Base-by-base conservation (phyloP, 2,329 filamentous ascomycete genomes). In the Triangularia verruculosa region DNA sequence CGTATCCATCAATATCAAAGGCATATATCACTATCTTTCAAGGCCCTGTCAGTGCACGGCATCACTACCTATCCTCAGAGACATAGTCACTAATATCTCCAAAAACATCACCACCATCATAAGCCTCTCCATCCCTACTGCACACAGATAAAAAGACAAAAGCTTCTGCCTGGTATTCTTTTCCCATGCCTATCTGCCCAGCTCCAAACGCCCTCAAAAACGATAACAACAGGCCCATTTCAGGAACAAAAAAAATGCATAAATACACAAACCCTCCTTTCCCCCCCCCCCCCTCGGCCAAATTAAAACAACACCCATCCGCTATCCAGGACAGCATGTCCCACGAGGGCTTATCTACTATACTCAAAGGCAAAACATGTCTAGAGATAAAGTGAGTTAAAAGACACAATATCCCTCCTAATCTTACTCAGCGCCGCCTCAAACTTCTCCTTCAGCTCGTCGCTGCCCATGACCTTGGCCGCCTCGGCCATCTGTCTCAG, bases 381-480 rank as follows among this genome's bases (percentile, higher is more conserved):
- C 39, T 66, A 72, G n/a, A 72, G 65, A 62, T 72, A 72, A 57
- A 72, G 56, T 59, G 68, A 70, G 68, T 72, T 72, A 58, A 72
- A 71, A 34, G 71, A 72, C 39, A 99, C 94, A 75, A 99, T 93
- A 75, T 98, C 95, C 72, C 95, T 86, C 76, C 92, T 86, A 61
- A 98, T 90, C 84, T 96, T 95, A 64, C 84, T 83, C 70, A 99
- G 80, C 66, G 92, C 90, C 70, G 88, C 85, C 73, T 97, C 93
- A 74, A 99, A 99, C 79, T 97, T 97, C 74, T 89, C 85, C 73
- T 93, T 90, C 62, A 99, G 81, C 72, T 98, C 95, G 65, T 96
- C 92, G 75, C 91, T 97, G 72, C 95, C 95, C 95, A 99, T 99
- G 67, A 97, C 94, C 80, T 97, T 98, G 69, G 91, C 87, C 24